Percentiles rank a stretch among this genome's conserved stretches.
These are phyloP conservation scores for Pseudogymnoascus sp. DNA, from an alignment of 2,329 filamentous ascomycete genomes.

Conservation along the genomic window DNA sequence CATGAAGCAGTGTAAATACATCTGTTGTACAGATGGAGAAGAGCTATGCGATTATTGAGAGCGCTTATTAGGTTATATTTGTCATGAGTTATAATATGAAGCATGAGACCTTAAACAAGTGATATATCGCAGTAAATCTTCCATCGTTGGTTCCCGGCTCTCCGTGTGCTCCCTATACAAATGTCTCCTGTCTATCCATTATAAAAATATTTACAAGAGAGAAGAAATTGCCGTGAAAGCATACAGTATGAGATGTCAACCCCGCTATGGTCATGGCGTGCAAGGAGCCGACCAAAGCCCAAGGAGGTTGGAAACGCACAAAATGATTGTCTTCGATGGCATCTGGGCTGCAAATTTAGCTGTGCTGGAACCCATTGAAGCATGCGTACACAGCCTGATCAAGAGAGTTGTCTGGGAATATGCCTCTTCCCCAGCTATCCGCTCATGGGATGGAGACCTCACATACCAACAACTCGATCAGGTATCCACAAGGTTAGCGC, in stretches of 20 bases:
- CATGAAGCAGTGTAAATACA: neutral
- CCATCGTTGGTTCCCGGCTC: neutral
- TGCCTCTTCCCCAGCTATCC: conserved; percentile 14
- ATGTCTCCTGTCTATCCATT: neutral
- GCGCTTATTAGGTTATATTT: conserved; percentile 1
- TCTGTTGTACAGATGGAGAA: neutral
- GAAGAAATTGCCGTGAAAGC: neutral
- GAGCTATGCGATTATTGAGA: neutral
- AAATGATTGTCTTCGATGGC: neutral
- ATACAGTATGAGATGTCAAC: neutral
- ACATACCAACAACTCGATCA: conserved; percentile 18
- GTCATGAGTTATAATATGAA: neutral
- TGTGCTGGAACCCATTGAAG: neutral
- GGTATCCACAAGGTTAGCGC: conserved; percentile 10
- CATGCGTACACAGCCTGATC: conserved; percentile 1
- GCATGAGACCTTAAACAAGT: conserved; percentile 1
- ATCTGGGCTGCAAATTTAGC: conserved; percentile 13
- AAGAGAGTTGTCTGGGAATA: neutral
- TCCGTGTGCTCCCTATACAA: neutral
- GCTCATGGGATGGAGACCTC: conserved; percentile 17
- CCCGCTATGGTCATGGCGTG: neutral
- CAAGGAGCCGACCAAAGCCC: neutral
- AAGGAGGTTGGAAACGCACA: neutral
- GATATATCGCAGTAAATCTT: neutral
- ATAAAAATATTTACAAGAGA: neutral